Conservation (phyloP, 768 basidiomycete genomes). For the Rhizopogon vinicolor region DNA sequence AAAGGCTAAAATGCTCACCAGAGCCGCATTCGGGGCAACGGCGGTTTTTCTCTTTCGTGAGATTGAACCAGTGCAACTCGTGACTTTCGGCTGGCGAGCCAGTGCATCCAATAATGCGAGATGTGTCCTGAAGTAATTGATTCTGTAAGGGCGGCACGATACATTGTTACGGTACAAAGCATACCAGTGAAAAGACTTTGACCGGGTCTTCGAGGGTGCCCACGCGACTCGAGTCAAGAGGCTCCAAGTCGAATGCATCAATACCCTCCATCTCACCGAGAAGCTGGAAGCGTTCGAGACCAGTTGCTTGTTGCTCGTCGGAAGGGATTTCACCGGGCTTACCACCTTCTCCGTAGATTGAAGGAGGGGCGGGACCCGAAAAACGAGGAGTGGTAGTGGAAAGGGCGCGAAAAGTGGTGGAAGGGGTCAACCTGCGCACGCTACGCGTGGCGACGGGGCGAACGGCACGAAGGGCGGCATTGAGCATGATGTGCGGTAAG, state of each 20-base stretch:
- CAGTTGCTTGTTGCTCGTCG: conserved; percentile 88
- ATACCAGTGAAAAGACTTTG: conserved; percentile 80
- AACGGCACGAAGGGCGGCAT: conserved; percentile 19
- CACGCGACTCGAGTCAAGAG: conserved; percentile 78
- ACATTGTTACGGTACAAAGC: conserved; percentile 26
- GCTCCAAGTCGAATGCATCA: conserved; percentile 84
- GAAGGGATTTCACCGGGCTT: conserved; percentile 75
- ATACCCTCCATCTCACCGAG: conserved; percentile 85
- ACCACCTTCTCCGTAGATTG: conserved; percentile 67
- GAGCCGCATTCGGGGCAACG: conserved; percentile 95
- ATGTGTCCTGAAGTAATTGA: conserved; percentile 49
- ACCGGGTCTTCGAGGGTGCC: conserved; percentile 88
- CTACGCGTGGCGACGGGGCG: conserved; percentile 21
- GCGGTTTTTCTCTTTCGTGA: conserved; percentile 58
- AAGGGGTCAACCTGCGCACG: conserved; percentile 14
- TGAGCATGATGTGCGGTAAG: conserved; percentile 20
- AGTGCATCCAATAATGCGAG: conserved; percentile 91
- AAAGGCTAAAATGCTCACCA: conserved; percentile 45
- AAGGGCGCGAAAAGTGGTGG: conserved; percentile 45
- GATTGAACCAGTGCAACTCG: conserved; percentile 81
- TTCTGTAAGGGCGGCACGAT: background rate
- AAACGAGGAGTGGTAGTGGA: conserved; percentile 51
- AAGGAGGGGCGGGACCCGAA: conserved; percentile 60
- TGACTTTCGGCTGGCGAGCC: conserved; percentile 95
- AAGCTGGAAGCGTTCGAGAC: conserved; percentile 93